Conservation (phyloP, 2,329 filamentous ascomycete genomes). For the Aureobasidium sp. region DNA sequence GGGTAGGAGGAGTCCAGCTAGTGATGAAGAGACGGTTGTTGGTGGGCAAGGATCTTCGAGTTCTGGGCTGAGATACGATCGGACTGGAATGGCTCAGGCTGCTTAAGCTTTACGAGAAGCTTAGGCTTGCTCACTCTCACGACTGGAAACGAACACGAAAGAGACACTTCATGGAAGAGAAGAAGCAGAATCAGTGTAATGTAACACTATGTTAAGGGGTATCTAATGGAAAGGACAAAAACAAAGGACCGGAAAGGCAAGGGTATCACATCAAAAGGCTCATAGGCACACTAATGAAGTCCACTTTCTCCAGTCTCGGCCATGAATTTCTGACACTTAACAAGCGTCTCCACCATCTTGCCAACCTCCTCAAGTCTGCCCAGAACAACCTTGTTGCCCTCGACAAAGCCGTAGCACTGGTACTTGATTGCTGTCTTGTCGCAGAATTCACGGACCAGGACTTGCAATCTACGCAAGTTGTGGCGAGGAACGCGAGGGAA, state of each 20-base stretch:
- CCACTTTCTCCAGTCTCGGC: constrained; percentile 22
- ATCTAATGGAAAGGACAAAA: too few species aligned
- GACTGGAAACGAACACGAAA: not conserved
- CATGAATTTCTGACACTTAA: constrained; percentile 43
- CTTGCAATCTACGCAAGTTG: constrained; percentile 54
- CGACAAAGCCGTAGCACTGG: constrained; percentile 50
- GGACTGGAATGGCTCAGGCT: not conserved
- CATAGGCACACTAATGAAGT: constrained; percentile 11
- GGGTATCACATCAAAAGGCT: too few species aligned
- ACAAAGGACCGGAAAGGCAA: too few species aligned
- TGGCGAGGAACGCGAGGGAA: constrained; percentile 61
- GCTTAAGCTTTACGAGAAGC: not conserved
- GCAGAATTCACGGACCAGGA: constrained; percentile 54
- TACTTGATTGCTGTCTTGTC: constrained; percentile 56
- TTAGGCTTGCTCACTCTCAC: too few species aligned
- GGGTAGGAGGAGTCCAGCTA: not conserved
- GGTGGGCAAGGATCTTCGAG: not conserved
- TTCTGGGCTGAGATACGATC: not conserved
- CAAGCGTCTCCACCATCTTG: constrained; percentile 51
- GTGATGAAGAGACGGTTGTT: not conserved
- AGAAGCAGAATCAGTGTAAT: too few species aligned
- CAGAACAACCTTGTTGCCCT: constrained; percentile 53
- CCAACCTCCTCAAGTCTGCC: constrained; percentile 49
- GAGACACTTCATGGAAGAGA: too few species aligned
- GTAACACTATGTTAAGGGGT: too few species aligned